Conservation (phyloP, 2,329 filamentous ascomycete genomes). For the Anthostomella pinea region DNA sequence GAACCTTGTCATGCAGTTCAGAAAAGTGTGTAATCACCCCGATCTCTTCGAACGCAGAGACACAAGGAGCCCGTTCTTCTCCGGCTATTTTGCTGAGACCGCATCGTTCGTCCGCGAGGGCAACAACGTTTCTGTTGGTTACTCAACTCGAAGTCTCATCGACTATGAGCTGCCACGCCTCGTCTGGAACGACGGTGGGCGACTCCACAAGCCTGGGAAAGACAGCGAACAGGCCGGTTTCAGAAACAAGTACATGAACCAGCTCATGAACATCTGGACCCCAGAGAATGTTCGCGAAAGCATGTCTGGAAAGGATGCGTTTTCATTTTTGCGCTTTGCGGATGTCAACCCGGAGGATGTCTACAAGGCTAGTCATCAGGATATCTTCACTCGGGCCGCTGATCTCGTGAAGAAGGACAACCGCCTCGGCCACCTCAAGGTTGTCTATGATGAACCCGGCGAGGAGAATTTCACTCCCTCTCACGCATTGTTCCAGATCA, state of each 20-base stretch:
- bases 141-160: slow-evolving; percentile 83
- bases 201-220: slow-evolving; percentile 69
- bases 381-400: slow-evolving; percentile 71
- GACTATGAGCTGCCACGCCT: slow-evolving; percentile 80
- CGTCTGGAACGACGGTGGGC: slow-evolving; percentile 77
- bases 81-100: slow-evolving; percentile 88
- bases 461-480: slow-evolving; percentile 63
- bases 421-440: slow-evolving; percentile 62
- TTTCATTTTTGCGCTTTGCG: slow-evolving; percentile 88
- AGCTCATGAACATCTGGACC: slow-evolving; percentile 88
- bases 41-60: slow-evolving; percentile 96
- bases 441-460: slow-evolving; percentile 67
- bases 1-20: slow-evolving; percentile 99
- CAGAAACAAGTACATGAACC: slow-evolving; percentile 69
- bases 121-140: slow-evolving; percentile 71
- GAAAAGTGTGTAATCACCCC: slow-evolving; percentile 98
- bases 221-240: slow-evolving; percentile 78
- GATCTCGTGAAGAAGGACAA: slow-evolving; percentile 54
- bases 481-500: slow-evolving; percentile 80
- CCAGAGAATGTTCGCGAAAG: slow-evolving; percentile 73
- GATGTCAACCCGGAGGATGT: slow-evolving; percentile 73
- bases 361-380: slow-evolving; percentile 64
- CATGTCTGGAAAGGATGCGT: slow-evolving; percentile 59
- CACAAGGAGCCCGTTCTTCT: slow-evolving; percentile 79
- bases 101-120: slow-evolving; percentile 93